Conservation (phyloP, 208 protist genomes). For the Wallacemonas sp. region DNA sequence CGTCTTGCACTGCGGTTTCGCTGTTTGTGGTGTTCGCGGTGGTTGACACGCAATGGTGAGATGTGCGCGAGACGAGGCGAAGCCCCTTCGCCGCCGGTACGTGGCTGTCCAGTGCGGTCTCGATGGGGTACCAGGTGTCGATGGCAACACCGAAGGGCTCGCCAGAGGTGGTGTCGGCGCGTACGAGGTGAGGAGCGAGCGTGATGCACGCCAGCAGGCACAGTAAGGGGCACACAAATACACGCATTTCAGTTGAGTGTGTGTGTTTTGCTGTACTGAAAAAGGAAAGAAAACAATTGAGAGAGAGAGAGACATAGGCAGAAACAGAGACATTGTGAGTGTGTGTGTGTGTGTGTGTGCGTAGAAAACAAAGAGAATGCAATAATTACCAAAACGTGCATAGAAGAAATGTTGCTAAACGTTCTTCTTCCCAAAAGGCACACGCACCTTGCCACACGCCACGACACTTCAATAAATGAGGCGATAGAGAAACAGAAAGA, state of each 20-base stretch:
- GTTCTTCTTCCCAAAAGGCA: no score
- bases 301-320: background rate
- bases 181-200: no score
- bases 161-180: background rate
- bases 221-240: slow-evolving; percentile 10
- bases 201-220: background rate
- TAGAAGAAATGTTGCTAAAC: no score
- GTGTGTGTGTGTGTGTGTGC: no score
- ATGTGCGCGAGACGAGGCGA: background rate
- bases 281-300: background rate
- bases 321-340: background rate
- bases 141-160: slow-evolving; percentile 4
- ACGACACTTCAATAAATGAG: no score
- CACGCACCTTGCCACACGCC: no score
- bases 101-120: background rate
- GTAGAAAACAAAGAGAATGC: no score
- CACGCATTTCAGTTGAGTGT: no score
- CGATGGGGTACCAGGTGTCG: slow-evolving; percentile 12
- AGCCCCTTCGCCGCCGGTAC: background rate
- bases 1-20: background rate
- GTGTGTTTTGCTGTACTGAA: no score
- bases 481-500: no score
- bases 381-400: no score
- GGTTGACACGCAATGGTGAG: background rate
- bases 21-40: background rate